Evolutionary conservation across 2,329 filamentous ascomycete species (phyloP).

Genomic region (Tolypocladium endophyticum): DNA sequence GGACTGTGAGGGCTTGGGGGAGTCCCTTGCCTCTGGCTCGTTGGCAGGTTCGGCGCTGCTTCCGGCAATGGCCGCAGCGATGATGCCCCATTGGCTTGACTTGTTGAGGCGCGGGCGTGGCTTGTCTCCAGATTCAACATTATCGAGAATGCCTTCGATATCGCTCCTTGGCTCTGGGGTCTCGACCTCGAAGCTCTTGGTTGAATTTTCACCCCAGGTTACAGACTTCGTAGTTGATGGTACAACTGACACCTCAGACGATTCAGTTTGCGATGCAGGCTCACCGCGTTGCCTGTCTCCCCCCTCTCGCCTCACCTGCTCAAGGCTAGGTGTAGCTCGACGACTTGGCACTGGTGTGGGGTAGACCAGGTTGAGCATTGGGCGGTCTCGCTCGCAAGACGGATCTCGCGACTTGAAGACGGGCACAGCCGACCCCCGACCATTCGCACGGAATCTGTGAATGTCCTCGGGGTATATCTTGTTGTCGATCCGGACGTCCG

Average conservation of each 20-base stretch:
- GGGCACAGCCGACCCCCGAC: slow-evolving; percentile 15
- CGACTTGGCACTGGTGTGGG: slow-evolving; percentile 42
- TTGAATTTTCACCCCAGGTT: slow-evolving; percentile 55
- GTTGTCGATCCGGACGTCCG: slow-evolving; percentile 54
- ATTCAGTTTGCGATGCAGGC: slow-evolving; percentile 8
- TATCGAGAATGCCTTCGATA: slow-evolving; percentile 13
- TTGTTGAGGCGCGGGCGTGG: slow-evolving; percentile 24
- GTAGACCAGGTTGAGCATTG: slow-evolving; percentile 48
- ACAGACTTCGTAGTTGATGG: slow-evolving; percentile 43
- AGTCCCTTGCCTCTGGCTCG: slow-evolving; percentile 16
- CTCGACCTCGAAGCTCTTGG: slow-evolving; percentile 51
- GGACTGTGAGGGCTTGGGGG: slow-evolving; percentile 8
- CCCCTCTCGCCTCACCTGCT: neutral
- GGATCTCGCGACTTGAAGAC: slow-evolving; percentile 38
- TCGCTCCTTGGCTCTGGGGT: slow-evolving; percentile 38
- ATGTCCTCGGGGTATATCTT: slow-evolving; percentile 44
- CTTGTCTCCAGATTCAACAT: slow-evolving; percentile 17
- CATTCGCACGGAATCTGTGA: slow-evolving; percentile 20
- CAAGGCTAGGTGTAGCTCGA: slow-evolving; percentile 30
- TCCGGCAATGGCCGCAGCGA: slow-evolving; percentile 38
- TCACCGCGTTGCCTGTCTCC: neutral
- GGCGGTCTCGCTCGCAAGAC: slow-evolving; percentile 43
- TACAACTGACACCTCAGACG: slow-evolving; percentile 25
- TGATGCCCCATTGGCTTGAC: slow-evolving; percentile 39
- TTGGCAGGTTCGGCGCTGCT: slow-evolving; percentile 26